These are phyloP conservation scores for Periconia sp. DNA, from an alignment of 2,329 filamentous ascomycete genomes.

Conservation along the genomic window DNA sequence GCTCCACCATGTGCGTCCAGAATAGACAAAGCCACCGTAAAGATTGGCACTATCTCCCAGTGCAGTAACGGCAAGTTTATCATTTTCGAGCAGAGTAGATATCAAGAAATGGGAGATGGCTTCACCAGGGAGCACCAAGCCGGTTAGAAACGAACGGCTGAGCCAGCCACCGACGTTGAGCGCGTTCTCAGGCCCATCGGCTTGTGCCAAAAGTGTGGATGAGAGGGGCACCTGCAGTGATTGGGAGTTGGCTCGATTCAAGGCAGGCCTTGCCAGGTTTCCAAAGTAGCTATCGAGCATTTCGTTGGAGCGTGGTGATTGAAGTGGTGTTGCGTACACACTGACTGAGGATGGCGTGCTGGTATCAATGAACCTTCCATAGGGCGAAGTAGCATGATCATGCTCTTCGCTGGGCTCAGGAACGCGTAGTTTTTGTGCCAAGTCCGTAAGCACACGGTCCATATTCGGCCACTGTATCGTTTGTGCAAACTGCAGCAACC, in stretches of 20 bases:
- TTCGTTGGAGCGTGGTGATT: constrained; percentile 36
- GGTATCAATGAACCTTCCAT: constrained; percentile 25
- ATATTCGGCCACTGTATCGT: constrained; percentile 53
- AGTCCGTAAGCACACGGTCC: constrained; percentile 38
- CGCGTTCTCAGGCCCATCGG: constrained; percentile 16
- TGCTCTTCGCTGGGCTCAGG: constrained; percentile 17
- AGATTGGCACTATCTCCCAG: constrained; percentile 56
- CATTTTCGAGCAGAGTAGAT: constrained; percentile 58
- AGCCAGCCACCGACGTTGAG: constrained; percentile 55
- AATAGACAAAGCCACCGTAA: constrained; percentile 57
- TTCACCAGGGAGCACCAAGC: constrained; percentile 58
- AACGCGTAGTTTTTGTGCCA: constrained; percentile 41
- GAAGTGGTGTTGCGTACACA: constrained; percentile 42
- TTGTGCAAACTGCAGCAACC: constrained; percentile 54
- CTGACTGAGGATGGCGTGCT: constrained; percentile 35
- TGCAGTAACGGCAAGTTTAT: constrained; percentile 49
- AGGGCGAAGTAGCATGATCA: constrained; percentile 18
- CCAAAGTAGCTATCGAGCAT: constrained; percentile 40
- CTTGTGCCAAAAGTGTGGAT: constrained; percentile 15
- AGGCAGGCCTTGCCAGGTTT: constrained; percentile 24
- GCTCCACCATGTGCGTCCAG: constrained; percentile 58
- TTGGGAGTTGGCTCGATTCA: constrained; percentile 29
- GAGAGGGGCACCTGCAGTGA: constrained; percentile 36
- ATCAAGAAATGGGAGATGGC: constrained; percentile 58
- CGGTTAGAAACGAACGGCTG: constrained; percentile 57